Evolutionary conservation across 2,329 filamentous ascomycete species (phyloP).

Genomic region (Colletotrichum sojae): DNA sequence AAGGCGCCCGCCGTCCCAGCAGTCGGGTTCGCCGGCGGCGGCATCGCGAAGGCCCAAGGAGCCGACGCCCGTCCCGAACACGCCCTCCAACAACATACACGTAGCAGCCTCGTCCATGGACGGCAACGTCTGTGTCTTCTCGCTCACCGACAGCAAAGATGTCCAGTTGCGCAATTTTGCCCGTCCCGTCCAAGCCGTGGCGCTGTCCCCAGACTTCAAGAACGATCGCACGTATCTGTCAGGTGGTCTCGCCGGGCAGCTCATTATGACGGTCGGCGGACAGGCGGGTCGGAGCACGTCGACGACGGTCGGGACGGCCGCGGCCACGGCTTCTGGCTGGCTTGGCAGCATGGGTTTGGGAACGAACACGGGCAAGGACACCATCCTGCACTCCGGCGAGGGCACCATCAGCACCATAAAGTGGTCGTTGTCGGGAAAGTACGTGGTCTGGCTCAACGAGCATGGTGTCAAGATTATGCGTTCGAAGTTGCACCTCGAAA

Average conservation of each 20-base stretch:
- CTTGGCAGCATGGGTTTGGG: conserved; percentile 89
- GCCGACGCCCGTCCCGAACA: conserved; percentile 74
- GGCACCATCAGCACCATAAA: conserved; percentile 92
- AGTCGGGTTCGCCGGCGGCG: conserved; percentile 61
- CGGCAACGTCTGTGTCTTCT: conserved; percentile 94
- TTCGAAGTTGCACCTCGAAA: conserved; percentile 85
- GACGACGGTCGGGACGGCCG: conserved; percentile 86
- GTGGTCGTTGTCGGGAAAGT: conserved; percentile 94
- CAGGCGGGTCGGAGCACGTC: conserved; percentile 86
- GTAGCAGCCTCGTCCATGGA: conserved; percentile 96
- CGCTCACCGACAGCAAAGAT: conserved; percentile 88
- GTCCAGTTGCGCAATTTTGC: conserved; percentile 94
- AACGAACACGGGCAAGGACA: conserved; percentile 84
- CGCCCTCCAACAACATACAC: conserved; percentile 90
- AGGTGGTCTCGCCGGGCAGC: conserved; percentile 87
- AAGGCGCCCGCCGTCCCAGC: conserved; percentile 49
- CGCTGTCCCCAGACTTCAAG: conserved; percentile 95
- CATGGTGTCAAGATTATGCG: conserved; percentile 99
- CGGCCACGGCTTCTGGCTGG: conserved; percentile 90
- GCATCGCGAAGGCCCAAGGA: conserved; percentile 68
- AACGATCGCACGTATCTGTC: conserved; percentile 91
- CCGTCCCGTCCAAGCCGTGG: conserved; percentile 90
- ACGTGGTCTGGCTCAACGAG: conserved; percentile 96
- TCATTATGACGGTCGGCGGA: conserved; percentile 89
- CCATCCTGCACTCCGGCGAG: conserved; percentile 90